These are phyloP conservation scores for Rhodotorula toruloides DNA, from an alignment of 768 basidiomycete genomes.

Conservation along the genomic window DNA sequence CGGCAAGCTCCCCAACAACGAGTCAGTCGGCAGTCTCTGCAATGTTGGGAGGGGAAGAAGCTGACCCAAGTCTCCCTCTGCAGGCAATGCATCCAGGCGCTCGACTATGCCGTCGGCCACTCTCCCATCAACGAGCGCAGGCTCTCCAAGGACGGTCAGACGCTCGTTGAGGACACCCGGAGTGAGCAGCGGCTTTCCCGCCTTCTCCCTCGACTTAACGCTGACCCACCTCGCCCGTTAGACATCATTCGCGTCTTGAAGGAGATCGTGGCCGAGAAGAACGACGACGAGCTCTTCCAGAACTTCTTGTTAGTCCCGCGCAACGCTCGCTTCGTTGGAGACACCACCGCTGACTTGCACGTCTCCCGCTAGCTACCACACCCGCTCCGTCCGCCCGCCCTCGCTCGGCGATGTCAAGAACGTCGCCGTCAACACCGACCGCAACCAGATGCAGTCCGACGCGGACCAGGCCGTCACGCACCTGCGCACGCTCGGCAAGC, in stretches of 20 bases:
- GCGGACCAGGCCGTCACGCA: constrained; percentile 67
- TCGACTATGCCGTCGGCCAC: constrained; percentile 59
- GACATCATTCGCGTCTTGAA: constrained; percentile 50
- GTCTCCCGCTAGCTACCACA: constrained; percentile 47
- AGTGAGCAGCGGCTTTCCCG: not conserved
- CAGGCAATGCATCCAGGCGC: constrained; percentile 48
- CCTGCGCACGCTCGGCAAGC: constrained; percentile 69
- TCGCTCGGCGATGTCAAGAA: constrained; percentile 46
- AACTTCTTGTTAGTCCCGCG: constrained; percentile 57
- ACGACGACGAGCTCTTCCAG: constrained; percentile 73
- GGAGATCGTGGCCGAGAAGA: constrained; percentile 41
- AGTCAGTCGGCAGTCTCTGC: not conserved
- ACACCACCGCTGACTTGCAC: not conserved
- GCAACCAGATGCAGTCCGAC: constrained; percentile 52
- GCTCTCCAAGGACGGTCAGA: constrained; percentile 37
- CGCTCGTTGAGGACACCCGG: constrained; percentile 32
- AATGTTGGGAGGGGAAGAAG: too few relatives aligned
- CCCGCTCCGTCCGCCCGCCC: constrained; percentile 54
- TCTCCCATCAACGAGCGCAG: constrained; percentile 27
- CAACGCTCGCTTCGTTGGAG: not conserved
- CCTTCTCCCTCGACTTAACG: too few relatives aligned
- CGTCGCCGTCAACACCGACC: constrained; percentile 55
- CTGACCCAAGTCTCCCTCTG: not conserved
- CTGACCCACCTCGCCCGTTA: constrained; percentile 44
- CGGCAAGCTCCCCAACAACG: constrained; percentile 42